A percentile compares a stretch with the other conserved stretches of the same genome.
phyloP scores from a whole-genome alignment of 208 protist species.

The Wallacemonas collosoma region DNA sequence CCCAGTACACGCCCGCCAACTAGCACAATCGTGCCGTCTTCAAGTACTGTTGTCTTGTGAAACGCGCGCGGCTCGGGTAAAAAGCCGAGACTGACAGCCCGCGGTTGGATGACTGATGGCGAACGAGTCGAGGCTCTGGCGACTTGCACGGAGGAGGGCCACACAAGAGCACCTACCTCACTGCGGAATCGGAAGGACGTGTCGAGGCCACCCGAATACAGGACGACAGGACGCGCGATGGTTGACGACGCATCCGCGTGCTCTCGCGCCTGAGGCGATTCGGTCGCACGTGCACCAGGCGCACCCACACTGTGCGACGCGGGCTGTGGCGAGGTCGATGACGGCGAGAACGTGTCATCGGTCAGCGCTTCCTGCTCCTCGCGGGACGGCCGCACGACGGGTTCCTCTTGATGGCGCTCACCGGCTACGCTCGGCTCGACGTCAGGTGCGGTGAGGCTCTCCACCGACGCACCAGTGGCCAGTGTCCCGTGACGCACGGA shows the following conservation, averaged over 20 bases:
- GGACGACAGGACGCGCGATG: slow-evolving; percentile 18
- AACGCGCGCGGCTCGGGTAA: slow-evolving; percentile 66
- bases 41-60: slow-evolving; percentile 49
- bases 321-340: background rate
- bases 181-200: slow-evolving; percentile 35
- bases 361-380: slow-evolving; percentile 11
- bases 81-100: slow-evolving; percentile 32
- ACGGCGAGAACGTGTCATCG: background rate
- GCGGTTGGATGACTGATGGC: background rate
- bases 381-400: background rate
- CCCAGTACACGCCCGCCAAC: slow-evolving; percentile 42
- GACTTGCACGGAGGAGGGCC: slow-evolving; percentile 25
- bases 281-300: too few species aligned
- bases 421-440: background rate
- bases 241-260: background rate
- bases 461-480: background rate
- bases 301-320: too few species aligned
- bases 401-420: background rate
- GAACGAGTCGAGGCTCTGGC: slow-evolving; percentile 2
- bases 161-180: slow-evolving; percentile 61
- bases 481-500: background rate
- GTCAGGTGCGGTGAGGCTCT: slow-evolving; percentile 18
- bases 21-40: slow-evolving; percentile 61
- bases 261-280: too few species aligned
- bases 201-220: slow-evolving; percentile 71